Conservation (phyloP, 192 early-diverging fungal genomes). For the Coemansia sp. region DNA sequence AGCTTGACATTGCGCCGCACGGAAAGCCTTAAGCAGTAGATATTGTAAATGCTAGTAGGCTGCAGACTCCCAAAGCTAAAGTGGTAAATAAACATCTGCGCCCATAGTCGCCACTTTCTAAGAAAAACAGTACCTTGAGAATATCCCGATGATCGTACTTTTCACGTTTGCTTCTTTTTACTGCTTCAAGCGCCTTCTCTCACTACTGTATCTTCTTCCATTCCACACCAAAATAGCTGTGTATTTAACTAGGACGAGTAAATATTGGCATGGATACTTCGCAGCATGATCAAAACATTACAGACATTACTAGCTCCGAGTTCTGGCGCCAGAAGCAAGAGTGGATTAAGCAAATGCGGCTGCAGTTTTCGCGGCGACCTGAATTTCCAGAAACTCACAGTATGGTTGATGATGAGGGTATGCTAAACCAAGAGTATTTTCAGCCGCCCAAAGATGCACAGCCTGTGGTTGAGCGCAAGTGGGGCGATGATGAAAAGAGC, state of each 20-base stretch:
- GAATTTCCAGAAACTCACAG: slow-evolving; percentile 83
- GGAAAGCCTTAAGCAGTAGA: not conserved
- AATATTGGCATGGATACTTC: not conserved
- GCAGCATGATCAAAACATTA: not conserved
- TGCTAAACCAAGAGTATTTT: slow-evolving; percentile 80
- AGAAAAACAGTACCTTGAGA: not conserved
- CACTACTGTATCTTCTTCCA: not conserved
- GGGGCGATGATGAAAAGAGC: slow-evolving; percentile 77
- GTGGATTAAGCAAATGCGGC: slow-evolving; percentile 77
- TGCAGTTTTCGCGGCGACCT: slow-evolving; percentile 78
- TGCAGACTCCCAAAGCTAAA: not conserved
- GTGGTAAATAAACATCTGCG: not conserved
- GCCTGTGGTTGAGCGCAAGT: slow-evolving; percentile 65
- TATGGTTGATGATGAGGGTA: slow-evolving; percentile 80
- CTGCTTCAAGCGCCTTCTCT: not conserved
- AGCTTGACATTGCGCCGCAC: not conserved
- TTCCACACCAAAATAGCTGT: not conserved
- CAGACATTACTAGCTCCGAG: slow-evolving; percentile 29
- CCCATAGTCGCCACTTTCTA: not conserved
- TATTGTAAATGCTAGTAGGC: not conserved
- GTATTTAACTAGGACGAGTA: not conserved
- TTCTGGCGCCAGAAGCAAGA: slow-evolving; percentile 63
- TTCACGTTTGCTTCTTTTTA: slow-evolving; percentile 2
- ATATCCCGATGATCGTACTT: not conserved
- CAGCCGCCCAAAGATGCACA: slow-evolving; percentile 68